Conservation (phyloP, 139 green algal species). For the Chlamydomonas incerta region DNA sequence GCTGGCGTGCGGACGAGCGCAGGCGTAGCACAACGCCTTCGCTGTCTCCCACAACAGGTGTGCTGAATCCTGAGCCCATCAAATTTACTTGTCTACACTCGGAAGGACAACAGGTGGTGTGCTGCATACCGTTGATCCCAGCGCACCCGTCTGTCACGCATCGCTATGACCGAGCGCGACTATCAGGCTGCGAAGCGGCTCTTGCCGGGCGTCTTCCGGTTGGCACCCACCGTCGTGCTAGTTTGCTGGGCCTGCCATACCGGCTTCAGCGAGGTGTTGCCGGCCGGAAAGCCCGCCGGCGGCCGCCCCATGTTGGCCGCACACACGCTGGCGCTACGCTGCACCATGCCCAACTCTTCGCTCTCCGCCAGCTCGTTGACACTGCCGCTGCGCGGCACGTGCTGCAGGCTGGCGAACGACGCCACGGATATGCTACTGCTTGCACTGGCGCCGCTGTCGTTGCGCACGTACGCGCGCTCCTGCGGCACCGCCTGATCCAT, state of each 20-base stretch:
- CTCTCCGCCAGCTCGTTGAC: not conserved
- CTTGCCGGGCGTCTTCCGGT: slow-evolving; percentile 25
- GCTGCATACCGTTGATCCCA: too few species aligned
- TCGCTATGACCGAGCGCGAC: too few species aligned
- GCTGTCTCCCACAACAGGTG: too few species aligned
- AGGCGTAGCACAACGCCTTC: too few species aligned
- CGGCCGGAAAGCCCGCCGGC: not conserved
- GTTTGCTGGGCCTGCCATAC: slow-evolving; percentile 5
- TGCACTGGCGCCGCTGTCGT: slow-evolving; percentile 35
- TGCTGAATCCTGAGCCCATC: too few species aligned
- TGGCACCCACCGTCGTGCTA: not conserved
- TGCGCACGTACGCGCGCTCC: slow-evolving; percentile 21
- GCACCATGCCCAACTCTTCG: slow-evolving; percentile 33
- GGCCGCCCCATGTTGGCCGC: not conserved
- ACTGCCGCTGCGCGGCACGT: slow-evolving; percentile 19
- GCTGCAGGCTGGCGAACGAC: slow-evolving; percentile 34
- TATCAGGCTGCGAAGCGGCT: slow-evolving; percentile 16
- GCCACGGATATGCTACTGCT: slow-evolving; percentile 28
- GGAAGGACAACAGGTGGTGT: too few species aligned
- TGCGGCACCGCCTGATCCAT: slow-evolving; percentile 29
- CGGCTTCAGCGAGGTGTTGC: slow-evolving; percentile 13
- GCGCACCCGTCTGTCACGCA: too few species aligned
- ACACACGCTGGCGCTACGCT: slow-evolving; percentile 26
- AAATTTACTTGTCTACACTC: too few species aligned
- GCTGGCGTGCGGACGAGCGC: too few species aligned